These are phyloP conservation scores for Tolypocladium ophioglossoides DNA, from an alignment of 2,329 filamentous ascomycete species.

Conservation along the genomic window DNA sequence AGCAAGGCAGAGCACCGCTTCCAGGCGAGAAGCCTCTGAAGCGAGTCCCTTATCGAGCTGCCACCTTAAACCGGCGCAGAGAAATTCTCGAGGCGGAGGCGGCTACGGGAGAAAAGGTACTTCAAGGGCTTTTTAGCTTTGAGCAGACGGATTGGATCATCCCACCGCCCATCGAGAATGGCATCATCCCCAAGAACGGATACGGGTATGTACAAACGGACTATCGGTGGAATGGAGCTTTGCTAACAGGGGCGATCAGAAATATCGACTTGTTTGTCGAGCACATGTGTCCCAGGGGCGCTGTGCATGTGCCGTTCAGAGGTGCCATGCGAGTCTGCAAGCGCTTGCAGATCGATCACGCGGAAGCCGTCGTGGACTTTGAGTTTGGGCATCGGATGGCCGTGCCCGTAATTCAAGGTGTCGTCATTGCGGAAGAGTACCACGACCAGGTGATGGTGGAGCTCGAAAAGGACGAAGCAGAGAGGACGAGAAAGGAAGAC, in stretches of 20 bases:
- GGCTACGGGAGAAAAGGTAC: slow-evolving; percentile 67
- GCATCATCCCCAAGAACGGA: slow-evolving; percentile 83
- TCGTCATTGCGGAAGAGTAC: slow-evolving; percentile 78
- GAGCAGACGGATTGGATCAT: slow-evolving; percentile 96
- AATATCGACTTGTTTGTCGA: slow-evolving; percentile 95
- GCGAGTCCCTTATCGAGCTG: slow-evolving; percentile 78
- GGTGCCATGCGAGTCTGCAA: slow-evolving; percentile 74
- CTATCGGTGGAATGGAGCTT: not conserved
- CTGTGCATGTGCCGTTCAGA: slow-evolving; percentile 70
- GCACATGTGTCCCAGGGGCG: slow-evolving; percentile 80
- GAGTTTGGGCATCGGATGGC: slow-evolving; percentile 94
- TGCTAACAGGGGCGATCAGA: slow-evolving; percentile 16
- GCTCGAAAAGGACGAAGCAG: slow-evolving; percentile 66
- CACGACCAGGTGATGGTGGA: slow-evolving; percentile 65
- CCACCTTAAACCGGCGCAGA: slow-evolving; percentile 75
- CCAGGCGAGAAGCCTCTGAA: slow-evolving; percentile 69
- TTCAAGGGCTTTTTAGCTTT: slow-evolving; percentile 74
- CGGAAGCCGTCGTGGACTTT: slow-evolving; percentile 91
- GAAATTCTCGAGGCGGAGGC: slow-evolving; percentile 82
- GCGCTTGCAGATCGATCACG: slow-evolving; percentile 74
- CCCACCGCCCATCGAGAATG: slow-evolving; percentile 72
- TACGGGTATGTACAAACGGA: slow-evolving; percentile 47
- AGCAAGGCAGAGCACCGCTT: slow-evolving; percentile 74
- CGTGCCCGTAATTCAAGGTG: slow-evolving; percentile 81
- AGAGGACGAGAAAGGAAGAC: slow-evolving; percentile 67